phyloP scores from a whole-genome alignment of 2,329 filamentous ascomycete genomes.

The Hymenoscyphus albidus region DNA sequence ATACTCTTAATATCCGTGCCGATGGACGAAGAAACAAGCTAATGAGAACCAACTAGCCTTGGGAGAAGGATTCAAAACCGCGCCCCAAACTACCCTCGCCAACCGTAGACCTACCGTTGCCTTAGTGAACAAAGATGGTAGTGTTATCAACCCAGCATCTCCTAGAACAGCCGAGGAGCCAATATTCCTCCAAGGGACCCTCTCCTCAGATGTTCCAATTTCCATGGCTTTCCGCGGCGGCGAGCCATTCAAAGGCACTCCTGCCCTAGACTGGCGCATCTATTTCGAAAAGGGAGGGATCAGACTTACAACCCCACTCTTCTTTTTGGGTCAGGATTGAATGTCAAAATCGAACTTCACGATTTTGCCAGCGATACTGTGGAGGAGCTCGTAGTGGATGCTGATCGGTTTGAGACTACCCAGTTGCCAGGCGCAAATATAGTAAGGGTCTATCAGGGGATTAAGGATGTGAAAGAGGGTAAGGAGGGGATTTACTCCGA shows the following conservation, averaged over 20 bases:
- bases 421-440: slow-evolving; percentile 22
- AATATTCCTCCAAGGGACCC: slow-evolving; percentile 21
- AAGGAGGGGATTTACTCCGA: neutral
- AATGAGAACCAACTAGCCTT: slow-evolving; percentile 13
- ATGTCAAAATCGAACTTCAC: slow-evolving; percentile 21
- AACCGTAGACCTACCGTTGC: slow-evolving; percentile 14
- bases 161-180: slow-evolving; percentile 21
- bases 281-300: slow-evolving; percentile 48
- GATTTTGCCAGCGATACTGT: slow-evolving; percentile 14
- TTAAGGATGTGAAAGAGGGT: slow-evolving; percentile 16
- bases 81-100: slow-evolving; percentile 17
- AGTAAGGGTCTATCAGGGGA: slow-evolving; percentile 20
- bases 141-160: slow-evolving; percentile 12
- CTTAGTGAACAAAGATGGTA: slow-evolving; percentile 9
- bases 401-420: neutral
- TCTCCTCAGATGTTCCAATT: slow-evolving; percentile 20
- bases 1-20: neutral
- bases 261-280: slow-evolving; percentile 46
- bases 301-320: slow-evolving; percentile 13
- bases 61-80: slow-evolving; percentile 18
- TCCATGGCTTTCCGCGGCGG: slow-evolving; percentile 21
- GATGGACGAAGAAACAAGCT: neutral
- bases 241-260: slow-evolving; percentile 12
- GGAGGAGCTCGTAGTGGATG: slow-evolving; percentile 16
- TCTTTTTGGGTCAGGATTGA: slow-evolving; percentile 22